A percentile compares a stretch with the other conserved stretches of the same genome.
phyloP scores from a whole-genome alignment of 2,329 filamentous ascomycete genomes.

The Nemania diffusa region DNA sequence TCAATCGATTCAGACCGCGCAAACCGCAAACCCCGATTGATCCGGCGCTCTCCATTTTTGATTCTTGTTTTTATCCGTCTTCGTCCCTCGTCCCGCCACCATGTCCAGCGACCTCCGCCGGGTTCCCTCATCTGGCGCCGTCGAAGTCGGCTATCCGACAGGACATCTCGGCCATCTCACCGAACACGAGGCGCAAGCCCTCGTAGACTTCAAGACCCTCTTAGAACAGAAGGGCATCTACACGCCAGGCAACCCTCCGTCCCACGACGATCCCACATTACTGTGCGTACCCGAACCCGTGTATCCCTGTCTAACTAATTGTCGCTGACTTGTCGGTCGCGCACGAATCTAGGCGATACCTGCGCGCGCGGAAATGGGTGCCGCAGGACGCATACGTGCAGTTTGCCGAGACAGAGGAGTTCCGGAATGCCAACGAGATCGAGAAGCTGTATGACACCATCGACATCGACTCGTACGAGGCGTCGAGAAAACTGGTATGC shows the following conservation, averaged over 20 bases:
- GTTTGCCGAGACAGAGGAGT: constrained; percentile 89
- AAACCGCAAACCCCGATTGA: not conserved
- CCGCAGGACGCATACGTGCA: constrained; percentile 81
- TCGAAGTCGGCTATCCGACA: constrained; percentile 68
- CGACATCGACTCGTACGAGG: constrained; percentile 84
- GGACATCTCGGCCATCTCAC: constrained; percentile 86
- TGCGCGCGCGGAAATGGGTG: constrained; percentile 85
- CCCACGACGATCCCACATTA: constrained; percentile 78
- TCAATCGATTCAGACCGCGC: not conserved
- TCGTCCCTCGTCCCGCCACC: constrained; percentile 28
- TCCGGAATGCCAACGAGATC: constrained; percentile 82
- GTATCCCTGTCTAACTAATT: constrained; percentile 12
- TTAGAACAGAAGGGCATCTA: constrained; percentile 74
- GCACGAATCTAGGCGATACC: constrained; percentile 71
- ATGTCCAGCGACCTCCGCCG: constrained; percentile 42
- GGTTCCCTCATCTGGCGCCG: constrained; percentile 48
- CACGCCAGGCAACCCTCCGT: constrained; percentile 64
- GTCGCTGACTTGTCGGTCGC: constrained; percentile 32
- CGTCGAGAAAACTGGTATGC: constrained; percentile 76
- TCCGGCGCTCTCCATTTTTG: not conserved
- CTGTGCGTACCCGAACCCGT: constrained; percentile 61
- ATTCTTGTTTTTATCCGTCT: not conserved
- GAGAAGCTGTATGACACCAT: constrained; percentile 86
- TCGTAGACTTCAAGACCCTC: constrained; percentile 77
- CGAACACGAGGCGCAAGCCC: constrained; percentile 71